Conservation (phyloP, 345 rosid species). For the Aurinia saxatilis region DNA sequence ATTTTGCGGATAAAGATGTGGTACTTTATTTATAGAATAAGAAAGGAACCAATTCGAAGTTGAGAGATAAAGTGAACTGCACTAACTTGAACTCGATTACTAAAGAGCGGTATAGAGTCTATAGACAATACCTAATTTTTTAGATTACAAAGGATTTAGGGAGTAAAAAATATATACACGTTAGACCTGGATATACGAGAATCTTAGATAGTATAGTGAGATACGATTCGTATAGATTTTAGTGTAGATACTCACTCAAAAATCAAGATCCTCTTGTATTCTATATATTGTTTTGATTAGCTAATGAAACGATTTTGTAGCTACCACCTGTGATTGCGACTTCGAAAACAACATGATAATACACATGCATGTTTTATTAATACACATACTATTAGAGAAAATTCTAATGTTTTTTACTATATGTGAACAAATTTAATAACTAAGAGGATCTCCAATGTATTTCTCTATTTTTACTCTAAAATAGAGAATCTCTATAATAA, state of each 20-base stretch:
- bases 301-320: neutral
- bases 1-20: slow-evolving; percentile 15
- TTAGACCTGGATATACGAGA: slow-evolving; percentile 10
- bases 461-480: too few species aligned
- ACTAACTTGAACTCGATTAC: slow-evolving; percentile 1
- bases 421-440: too few species aligned
- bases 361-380: too few species aligned
- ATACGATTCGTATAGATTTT: neutral
- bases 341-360: too few species aligned
- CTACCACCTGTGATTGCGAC: too few species aligned
- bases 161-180: neutral
- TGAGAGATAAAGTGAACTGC: slow-evolving; percentile 12
- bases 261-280: neutral
- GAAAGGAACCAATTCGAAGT: slow-evolving; percentile 11
- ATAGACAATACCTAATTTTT: slow-evolving; percentile 8
- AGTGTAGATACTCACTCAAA: neutral
- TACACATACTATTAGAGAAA: too few species aligned
- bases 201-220: neutral
- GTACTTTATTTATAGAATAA: neutral
- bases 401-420: too few species aligned
- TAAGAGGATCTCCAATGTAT: too few species aligned
- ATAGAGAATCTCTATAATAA: too few species aligned
- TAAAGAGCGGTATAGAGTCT: neutral
- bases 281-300: neutral
- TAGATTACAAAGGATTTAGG: neutral